These are phyloP conservation scores for Smittium culicis DNA, from an alignment of 371 early-diverging fungal species.

Conservation along the genomic window DNA sequence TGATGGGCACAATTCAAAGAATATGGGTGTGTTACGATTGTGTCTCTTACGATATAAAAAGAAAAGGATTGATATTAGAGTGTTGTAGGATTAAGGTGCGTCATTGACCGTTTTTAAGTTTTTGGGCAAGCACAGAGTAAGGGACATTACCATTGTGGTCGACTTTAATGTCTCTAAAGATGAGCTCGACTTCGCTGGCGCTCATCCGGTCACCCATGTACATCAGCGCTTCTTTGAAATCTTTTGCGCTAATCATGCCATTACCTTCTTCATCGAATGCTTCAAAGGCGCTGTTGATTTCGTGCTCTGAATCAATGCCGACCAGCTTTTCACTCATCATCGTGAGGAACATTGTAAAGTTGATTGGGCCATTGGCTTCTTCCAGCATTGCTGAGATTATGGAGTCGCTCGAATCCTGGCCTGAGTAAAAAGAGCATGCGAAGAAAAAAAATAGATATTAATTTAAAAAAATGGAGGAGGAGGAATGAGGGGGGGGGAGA, in stretches of 20 bases:
- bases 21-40: background rate
- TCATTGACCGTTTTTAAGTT: conserved; percentile 86
- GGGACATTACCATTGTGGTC: conserved; percentile 69
- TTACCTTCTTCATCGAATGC: conserved; percentile 76
- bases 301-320: conserved; percentile 45
- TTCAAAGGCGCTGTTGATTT: conserved; percentile 72
- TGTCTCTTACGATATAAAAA: too few species aligned
- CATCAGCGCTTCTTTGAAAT: conserved; percentile 69
- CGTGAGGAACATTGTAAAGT: conserved; percentile 82
- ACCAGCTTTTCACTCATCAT: conserved; percentile 70
- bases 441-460: too few species aligned
- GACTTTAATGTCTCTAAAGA: conserved; percentile 80
- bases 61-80: too few species aligned
- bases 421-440: too few species aligned
- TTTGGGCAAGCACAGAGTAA: conserved; percentile 79
- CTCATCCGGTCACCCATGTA: conserved; percentile 71
- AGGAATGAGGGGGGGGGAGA: too few species aligned
- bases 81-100: too few species aligned
- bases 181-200: conserved; percentile 69
- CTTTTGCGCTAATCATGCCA: conserved; percentile 63
- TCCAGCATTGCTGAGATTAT: conserved; percentile 69
- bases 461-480: too few species aligned
- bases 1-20: too few species aligned
- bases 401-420: too few species aligned
- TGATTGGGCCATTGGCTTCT: conserved; percentile 79